Percentiles rank a stretch among this genome's conserved stretches.
phyloP scores from a whole-genome alignment of 129 eudicot species.

The Saposhnikovia divaricata region DNA sequence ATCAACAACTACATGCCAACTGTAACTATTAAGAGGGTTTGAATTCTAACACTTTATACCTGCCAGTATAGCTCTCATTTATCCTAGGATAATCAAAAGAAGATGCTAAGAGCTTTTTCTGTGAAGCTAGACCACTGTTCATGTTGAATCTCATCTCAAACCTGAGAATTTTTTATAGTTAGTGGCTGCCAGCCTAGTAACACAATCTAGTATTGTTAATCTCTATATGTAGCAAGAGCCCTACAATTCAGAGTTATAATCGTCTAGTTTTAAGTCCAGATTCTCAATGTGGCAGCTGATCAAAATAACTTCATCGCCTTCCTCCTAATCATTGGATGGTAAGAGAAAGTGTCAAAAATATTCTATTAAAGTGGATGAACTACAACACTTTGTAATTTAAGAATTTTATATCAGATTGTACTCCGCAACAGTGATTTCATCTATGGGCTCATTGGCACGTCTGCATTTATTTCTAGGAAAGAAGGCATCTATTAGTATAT shows the following conservation, averaged over 20 bases:
- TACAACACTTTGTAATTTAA: too few relatives aligned
- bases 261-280: constrained; percentile 73
- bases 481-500: neutral
- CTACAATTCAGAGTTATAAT: constrained; percentile 71
- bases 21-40: too few relatives aligned
- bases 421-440: neutral
- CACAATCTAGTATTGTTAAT: neutral
- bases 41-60: too few relatives aligned
- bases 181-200: neutral
- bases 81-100: constrained; percentile 87
- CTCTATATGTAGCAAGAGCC: neutral
- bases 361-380: neutral
- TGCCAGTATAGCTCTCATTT: constrained; percentile 76
- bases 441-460: neutral
- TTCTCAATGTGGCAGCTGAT: constrained; percentile 70
- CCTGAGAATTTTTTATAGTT: constrained; percentile 26
- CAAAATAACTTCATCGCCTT: constrained; percentile 89
- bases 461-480: neutral
- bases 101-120: constrained; percentile 68
- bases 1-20: too few relatives aligned
- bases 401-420: neutral
- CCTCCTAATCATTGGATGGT: constrained; percentile 96
- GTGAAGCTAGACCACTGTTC: constrained; percentile 74
- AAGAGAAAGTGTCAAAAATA: neutral
- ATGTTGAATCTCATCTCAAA: constrained; percentile 98